Evolutionary conservation across 2,329 filamentous ascomycete species (phyloP).

Genomic region (Aschersonia sp.): DNA sequence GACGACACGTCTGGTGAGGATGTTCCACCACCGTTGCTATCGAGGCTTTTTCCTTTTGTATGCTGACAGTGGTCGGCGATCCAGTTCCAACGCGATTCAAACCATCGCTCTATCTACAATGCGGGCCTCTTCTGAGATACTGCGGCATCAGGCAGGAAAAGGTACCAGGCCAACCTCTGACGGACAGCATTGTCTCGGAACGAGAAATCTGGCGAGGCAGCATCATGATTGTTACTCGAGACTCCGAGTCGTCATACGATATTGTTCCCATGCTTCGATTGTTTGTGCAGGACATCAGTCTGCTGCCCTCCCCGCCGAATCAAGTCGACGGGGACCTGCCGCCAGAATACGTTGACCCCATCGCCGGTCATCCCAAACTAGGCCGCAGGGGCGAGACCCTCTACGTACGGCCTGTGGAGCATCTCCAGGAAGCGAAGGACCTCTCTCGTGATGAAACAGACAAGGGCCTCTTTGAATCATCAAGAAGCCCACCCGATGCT

Average conservation of each 20-base stretch:
- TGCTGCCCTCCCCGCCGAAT: conserved; percentile 63
- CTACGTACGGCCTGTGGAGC: conserved; percentile 80
- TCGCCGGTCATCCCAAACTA: conserved; percentile 75
- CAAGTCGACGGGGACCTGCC: conserved; percentile 53
- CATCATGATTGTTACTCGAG: conserved; percentile 88
- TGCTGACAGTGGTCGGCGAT: background rate
- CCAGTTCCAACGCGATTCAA: conserved; percentile 58
- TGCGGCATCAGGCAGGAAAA: conserved; percentile 63
- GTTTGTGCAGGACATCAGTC: conserved; percentile 74
- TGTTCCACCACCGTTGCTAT: background rate
- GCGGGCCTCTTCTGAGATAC: conserved; percentile 80
- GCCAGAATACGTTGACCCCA: conserved; percentile 75
- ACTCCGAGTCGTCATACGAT: conserved; percentile 69
- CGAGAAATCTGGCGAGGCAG: conserved; percentile 84
- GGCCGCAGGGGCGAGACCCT: conserved; percentile 74
- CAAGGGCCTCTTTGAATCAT: conserved; percentile 66
- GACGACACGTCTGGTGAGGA: conserved; percentile 44
- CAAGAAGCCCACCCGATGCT: conserved; percentile 36
- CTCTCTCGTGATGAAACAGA: conserved; percentile 69
- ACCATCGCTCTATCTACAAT: conserved; percentile 72
- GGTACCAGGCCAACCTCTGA: conserved; percentile 16
- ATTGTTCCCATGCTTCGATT: conserved; percentile 66
- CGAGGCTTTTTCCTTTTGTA: background rate
- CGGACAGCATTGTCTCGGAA: conserved; percentile 23
- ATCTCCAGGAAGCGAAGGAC: conserved; percentile 65